A percentile compares a stretch with the other conserved stretches of the same genome.
Evolutionary conservation across 768 basidiomycete species (phyloP).

Genomic region (Artomyces pyxidatus): DNA sequence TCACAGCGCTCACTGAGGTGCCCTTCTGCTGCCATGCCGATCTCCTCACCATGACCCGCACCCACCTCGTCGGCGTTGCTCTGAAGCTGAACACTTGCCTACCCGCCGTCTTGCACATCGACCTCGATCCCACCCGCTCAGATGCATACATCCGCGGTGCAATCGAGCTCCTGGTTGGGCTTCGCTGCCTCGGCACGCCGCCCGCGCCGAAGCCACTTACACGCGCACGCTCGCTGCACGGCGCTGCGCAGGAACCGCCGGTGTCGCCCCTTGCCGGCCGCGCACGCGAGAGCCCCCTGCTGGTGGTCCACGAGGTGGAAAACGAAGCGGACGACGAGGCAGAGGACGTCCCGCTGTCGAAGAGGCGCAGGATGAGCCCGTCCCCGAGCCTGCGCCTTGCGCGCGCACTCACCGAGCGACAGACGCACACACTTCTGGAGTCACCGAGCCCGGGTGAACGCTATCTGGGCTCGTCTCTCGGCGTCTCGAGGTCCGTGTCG

Average conservation of each 20-base stretch:
- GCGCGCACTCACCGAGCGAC: background rate
- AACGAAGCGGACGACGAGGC: background rate
- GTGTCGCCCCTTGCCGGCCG: background rate
- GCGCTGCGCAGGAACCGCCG: background rate
- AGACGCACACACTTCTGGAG: too few species aligned
- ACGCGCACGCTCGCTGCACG: background rate
- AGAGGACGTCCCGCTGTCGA: background rate
- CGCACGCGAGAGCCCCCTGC: background rate
- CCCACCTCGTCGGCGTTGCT: constrained; percentile 46
- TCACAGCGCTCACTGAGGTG: constrained; percentile 47
- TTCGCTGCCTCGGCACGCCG: constrained; percentile 25
- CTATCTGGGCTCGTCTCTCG: background rate
- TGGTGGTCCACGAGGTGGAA: background rate
- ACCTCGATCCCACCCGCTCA: constrained; percentile 29
- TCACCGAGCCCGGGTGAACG: background rate
- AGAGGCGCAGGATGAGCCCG: background rate
- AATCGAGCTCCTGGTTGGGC: constrained; percentile 57
- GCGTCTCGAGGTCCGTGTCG: background rate
- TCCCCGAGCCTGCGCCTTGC: background rate
- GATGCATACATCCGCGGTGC: constrained; percentile 40
- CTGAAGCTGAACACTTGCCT: constrained; percentile 46
- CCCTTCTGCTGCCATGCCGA: constrained; percentile 76
- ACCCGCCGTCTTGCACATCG: constrained; percentile 44
- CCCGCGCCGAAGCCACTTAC: constrained; percentile 10
- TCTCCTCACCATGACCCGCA: constrained; percentile 52